Evolutionary conservation across 1,284 basidiomycete species (phyloP).

Genomic region (Cryptococcus sp.): DNA sequence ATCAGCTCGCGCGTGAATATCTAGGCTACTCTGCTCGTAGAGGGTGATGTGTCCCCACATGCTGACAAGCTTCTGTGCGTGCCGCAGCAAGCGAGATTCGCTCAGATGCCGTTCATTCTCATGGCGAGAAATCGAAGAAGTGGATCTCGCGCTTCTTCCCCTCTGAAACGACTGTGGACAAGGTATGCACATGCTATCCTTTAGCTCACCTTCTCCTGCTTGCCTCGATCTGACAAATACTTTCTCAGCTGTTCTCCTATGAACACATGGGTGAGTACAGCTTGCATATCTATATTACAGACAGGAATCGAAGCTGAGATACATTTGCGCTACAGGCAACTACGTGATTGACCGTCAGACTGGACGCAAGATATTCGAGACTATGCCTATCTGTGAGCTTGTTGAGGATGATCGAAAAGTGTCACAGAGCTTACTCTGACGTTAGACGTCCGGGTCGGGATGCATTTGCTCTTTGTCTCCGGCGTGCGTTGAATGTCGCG

Average conservation of each 20-base stretch:
- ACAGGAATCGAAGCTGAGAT: background rate
- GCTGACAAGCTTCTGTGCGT: background rate
- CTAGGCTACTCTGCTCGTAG: too few relatives aligned
- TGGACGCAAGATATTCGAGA: slow-evolving; percentile 69
- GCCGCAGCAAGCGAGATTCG: slow-evolving; percentile 28
- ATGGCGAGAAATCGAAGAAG: slow-evolving; percentile 20
- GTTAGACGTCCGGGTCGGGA: slow-evolving; percentile 58
- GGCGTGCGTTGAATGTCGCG: slow-evolving; percentile 25
- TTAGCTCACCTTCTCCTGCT: background rate
- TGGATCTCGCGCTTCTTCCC: slow-evolving; percentile 49
- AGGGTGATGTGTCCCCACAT: background rate
- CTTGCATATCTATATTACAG: background rate
- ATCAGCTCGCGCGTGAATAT: slow-evolving; percentile 36
- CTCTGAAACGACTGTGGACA: slow-evolving; percentile 39
- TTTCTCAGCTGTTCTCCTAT: slow-evolving; percentile 42
- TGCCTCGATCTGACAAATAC: slow-evolving; percentile 1
- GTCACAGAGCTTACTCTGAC: slow-evolving; percentile 1
- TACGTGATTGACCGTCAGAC: slow-evolving; percentile 65
- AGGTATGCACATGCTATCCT: slow-evolving; percentile 19
- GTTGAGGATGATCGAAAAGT: background rate
- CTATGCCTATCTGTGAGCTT: slow-evolving; percentile 74
- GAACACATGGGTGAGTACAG: slow-evolving; percentile 48
- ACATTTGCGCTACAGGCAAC: slow-evolving; percentile 58
- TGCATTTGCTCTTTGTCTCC: slow-evolving; percentile 71
- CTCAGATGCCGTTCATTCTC: slow-evolving; percentile 38